Evolutionary conservation across 805 yeast species (phyloP).

Genomic region (Kazachstania psychrophila): DNA sequence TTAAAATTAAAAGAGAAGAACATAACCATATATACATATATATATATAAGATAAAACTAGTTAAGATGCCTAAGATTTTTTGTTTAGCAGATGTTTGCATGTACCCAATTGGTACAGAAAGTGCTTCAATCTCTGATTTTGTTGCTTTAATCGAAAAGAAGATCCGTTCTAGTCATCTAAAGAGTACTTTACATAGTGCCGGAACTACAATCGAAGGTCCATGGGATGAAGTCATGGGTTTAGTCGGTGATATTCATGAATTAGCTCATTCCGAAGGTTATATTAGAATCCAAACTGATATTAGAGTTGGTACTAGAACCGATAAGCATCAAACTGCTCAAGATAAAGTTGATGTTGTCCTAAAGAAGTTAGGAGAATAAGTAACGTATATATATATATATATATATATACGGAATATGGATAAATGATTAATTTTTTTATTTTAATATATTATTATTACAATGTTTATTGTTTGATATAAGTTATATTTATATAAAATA

Average conservation of each 20-base stretch:
- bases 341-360: conserved; percentile 62
- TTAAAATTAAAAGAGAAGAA: no score
- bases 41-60: no score
- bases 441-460: no score
- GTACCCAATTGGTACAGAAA: conserved; percentile 76
- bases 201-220: conserved; percentile 89
- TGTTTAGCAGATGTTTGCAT: conserved; percentile 83
- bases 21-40: no score
- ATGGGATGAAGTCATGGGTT: conserved; percentile 79
- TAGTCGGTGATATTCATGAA: conserved; percentile 73
- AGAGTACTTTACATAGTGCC: conserved; percentile 75
- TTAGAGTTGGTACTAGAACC: conserved; percentile 76
- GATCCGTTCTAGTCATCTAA: conserved; percentile 52
- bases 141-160: conserved; percentile 60
- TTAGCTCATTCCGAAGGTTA: conserved; percentile 63
- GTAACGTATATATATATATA: not conserved
- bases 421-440: no score
- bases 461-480: no score
- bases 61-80: conserved; percentile 30
- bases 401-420: not conserved
- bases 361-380: conserved; percentile 31
- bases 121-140: conserved; percentile 74
- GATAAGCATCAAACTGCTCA: conserved; percentile 65
- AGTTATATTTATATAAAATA: no score
- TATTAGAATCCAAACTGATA: conserved; percentile 74